Conservation (phyloP, 306 rosid genomes). For the Begonia loranthoides region DNA sequence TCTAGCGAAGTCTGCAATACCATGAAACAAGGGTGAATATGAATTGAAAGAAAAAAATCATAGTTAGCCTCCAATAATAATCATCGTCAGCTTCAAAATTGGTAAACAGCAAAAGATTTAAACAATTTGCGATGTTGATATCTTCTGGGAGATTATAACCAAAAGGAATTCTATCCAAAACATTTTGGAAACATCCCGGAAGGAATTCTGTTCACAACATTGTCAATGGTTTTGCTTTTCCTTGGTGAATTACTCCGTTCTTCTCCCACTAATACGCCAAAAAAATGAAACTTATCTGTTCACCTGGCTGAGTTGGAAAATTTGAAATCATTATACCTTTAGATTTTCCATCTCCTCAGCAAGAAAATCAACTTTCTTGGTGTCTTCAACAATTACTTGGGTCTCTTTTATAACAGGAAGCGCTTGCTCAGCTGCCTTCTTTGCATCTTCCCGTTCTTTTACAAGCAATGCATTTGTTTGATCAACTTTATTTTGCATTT, state of each 20-base stretch:
- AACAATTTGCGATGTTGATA: too few species aligned
- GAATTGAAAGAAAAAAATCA: background rate
- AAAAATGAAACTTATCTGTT: background rate
- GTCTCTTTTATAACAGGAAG: constrained; percentile 98
- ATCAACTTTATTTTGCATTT: constrained; percentile 76
- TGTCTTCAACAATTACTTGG: constrained; percentile 81
- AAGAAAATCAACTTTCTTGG: constrained; percentile 72
- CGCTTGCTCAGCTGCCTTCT: constrained; percentile 82
- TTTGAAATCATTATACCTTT: constrained; percentile 34
- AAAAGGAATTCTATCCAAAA: too few species aligned
- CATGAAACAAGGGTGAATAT: constrained; percentile 12
- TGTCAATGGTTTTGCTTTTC: too few species aligned
- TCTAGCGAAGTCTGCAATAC: constrained; percentile 43
- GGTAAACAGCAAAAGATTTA: too few species aligned
- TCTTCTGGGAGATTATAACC: too few species aligned
- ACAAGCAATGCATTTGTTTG: constrained; percentile 74
- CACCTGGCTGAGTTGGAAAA: background rate
- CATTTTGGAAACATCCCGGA: too few species aligned
- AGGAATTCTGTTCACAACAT: too few species aligned
- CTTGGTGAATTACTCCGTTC: too few species aligned
- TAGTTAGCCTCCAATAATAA: too few species aligned
- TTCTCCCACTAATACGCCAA: too few species aligned
- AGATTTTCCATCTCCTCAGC: constrained; percentile 63
- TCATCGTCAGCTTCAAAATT: too few species aligned
- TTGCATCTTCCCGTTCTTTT: constrained; percentile 76